These are phyloP conservation scores for Puccinia novopanici DNA, from an alignment of 1,284 basidiomycete species.

Conservation along the genomic window DNA sequence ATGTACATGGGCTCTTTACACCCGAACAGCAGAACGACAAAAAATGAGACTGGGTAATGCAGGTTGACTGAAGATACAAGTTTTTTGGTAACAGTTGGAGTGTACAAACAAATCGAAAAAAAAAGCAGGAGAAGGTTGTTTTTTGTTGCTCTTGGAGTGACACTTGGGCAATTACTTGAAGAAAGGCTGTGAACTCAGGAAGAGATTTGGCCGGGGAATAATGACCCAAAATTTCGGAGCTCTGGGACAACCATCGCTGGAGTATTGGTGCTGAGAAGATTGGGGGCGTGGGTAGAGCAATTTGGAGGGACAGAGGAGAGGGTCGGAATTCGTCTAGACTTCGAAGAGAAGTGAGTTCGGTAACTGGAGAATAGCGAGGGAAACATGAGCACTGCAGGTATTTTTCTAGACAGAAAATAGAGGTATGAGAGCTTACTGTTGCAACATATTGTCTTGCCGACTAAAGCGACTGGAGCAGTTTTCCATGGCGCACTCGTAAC, in stretches of 20 bases:
- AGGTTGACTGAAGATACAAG: no score
- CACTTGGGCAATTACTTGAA: no score
- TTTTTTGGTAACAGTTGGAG: no score
- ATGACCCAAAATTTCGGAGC: neutral
- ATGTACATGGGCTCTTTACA: no score
- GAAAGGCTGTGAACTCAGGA: neutral
- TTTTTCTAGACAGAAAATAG: neutral
- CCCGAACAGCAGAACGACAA: no score
- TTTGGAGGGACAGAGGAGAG: neutral
- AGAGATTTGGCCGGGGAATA: neutral
- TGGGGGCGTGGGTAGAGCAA: neutral
- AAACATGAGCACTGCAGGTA: neutral
- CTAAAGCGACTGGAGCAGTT: constrained; percentile 52
- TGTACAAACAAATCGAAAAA: no score
- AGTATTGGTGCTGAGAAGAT: neutral
- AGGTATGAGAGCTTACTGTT: constrained; percentile 51
- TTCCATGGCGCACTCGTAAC: constrained; percentile 52
- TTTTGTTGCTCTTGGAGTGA: no score
- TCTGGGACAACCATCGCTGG: neutral
- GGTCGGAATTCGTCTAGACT: constrained; percentile 46
- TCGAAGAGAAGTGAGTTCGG: constrained; percentile 52
- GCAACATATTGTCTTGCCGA: constrained; percentile 54
- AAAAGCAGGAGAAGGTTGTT: no score
- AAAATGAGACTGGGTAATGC: no score
- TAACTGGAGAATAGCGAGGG: constrained; percentile 43